Percentiles rank a stretch among this genome's conserved stretches.
Conservation (phyloP, 179 eudicot genomes). For the Carnegiea gigantea region DNA sequence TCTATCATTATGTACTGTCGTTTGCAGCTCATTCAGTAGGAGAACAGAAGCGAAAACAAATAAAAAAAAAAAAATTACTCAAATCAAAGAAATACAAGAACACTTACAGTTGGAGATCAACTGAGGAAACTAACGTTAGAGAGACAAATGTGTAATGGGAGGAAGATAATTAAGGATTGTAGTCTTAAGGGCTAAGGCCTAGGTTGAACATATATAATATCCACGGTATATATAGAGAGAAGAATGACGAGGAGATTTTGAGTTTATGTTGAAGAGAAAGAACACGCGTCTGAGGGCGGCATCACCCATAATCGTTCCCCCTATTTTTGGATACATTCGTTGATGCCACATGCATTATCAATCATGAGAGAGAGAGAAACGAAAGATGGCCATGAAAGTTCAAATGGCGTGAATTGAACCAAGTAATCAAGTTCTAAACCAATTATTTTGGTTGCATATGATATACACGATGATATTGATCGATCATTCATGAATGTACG, state of each 20-base stretch:
- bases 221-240: background rate
- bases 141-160: no score
- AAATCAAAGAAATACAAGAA: no score
- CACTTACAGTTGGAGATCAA: no score
- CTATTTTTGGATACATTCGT: background rate
- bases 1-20: no score
- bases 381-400: background rate
- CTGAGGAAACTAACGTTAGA: no score
- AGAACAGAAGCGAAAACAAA: no score
- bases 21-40: no score
- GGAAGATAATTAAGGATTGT: background rate
- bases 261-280: conserved; percentile 22
- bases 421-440: conserved; percentile 2
- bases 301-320: conserved; percentile 8
- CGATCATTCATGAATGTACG: no score
- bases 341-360: background rate
- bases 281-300: conserved; percentile 25
- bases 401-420: conserved; percentile 23
- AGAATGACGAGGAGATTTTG: conserved; percentile 4
- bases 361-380: background rate
- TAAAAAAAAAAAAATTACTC: no score
- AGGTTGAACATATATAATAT: no score
- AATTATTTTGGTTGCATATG: background rate
- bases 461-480: no score
- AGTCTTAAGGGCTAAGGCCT: no score